phyloP scores from a whole-genome alignment of 2,329 filamentous ascomycete species.

The Penicillium sp. region DNA sequence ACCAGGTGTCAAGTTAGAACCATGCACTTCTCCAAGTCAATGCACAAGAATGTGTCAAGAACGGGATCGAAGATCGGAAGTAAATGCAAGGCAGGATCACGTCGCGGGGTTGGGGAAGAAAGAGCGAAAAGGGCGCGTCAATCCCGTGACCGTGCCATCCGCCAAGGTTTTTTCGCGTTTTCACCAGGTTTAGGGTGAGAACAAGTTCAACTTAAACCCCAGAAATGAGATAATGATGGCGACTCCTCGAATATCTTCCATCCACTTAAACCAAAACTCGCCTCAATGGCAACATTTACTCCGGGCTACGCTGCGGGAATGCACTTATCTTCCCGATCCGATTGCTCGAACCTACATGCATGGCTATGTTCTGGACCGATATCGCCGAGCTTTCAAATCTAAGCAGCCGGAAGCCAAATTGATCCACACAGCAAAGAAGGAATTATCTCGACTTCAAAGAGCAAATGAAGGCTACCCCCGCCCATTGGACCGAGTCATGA shows the following conservation, averaged over 20 bases:
- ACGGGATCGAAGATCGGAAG: slow-evolving; percentile 13
- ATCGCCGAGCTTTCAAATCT: slow-evolving; percentile 15
- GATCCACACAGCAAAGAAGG: slow-evolving; percentile 29
- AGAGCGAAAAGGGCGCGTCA: slow-evolving; percentile 24
- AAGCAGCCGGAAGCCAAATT: slow-evolving; percentile 21
- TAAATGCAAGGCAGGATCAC: slow-evolving; percentile 19
- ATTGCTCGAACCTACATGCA: slow-evolving; percentile 52
- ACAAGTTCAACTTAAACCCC: background rate
- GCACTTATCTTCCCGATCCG: slow-evolving; percentile 61
- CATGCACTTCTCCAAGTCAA: slow-evolving; percentile 4
- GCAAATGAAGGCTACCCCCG: slow-evolving; percentile 58
- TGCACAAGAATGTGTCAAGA: slow-evolving; percentile 14
- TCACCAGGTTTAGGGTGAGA: slow-evolving; percentile 16
- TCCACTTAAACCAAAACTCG: background rate
- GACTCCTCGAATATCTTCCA: slow-evolving; percentile 18
- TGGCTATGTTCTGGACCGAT: slow-evolving; percentile 40
- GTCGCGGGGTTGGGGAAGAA: slow-evolving; percentile 24
- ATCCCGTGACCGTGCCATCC: slow-evolving; percentile 22
- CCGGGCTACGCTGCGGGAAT: slow-evolving; percentile 59
- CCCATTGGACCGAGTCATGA: slow-evolving; percentile 53
- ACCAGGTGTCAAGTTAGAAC: slow-evolving; percentile 14
- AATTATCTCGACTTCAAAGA: slow-evolving; percentile 47
- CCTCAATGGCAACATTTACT: slow-evolving; percentile 48
- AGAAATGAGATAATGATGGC: slow-evolving; percentile 10
- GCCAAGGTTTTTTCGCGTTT: slow-evolving; percentile 28